These are phyloP conservation scores for Obelidium mucronatum DNA, from an alignment of 192 early-diverging fungal genomes.

Conservation along the genomic window DNA sequence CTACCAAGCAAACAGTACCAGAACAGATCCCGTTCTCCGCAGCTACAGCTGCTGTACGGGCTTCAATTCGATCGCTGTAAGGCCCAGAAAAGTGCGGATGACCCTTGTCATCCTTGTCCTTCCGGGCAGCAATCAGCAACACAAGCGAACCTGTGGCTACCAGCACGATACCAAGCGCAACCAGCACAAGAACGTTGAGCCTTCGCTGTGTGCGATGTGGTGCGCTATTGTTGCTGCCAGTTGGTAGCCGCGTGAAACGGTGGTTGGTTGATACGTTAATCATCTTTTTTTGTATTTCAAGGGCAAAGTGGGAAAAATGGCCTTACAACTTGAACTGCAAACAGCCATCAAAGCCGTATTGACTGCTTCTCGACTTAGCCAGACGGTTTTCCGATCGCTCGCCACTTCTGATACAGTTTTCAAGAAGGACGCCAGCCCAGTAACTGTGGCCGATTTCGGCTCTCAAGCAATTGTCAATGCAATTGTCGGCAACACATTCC, in stretches of 20 bases:
- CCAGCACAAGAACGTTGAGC: conserved; percentile 17
- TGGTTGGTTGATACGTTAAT: neutral
- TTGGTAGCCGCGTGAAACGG: conserved; percentile 4
- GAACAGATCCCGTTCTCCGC: conserved; percentile 50
- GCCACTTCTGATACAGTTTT: conserved; percentile 82
- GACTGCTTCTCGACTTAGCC: conserved; percentile 84
- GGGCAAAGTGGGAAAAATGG: neutral
- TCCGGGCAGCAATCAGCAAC: conserved; percentile 11
- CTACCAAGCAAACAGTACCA: neutral
- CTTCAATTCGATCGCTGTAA: conserved; percentile 9
- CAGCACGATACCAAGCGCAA: conserved; percentile 1
- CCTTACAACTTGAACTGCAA: neutral
- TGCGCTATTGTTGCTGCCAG: neutral
- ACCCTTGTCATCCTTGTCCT: conserved; percentile 1
- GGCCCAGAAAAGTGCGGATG: neutral
- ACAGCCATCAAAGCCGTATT: conserved; percentile 92
- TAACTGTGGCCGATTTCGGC: conserved; percentile 95
- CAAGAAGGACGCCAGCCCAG: conserved; percentile 95
- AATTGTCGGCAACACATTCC: conserved; percentile 77
- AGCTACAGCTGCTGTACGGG: conserved; percentile 44
- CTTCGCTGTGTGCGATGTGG: conserved; percentile 13
- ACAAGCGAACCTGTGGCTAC: conserved; percentile 13
- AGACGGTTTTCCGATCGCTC: conserved; percentile 83
- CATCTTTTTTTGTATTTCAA: neutral
- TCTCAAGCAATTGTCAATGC: conserved; percentile 95